Evolutionary conservation across 257 asterid species (phyloP), one percentile per base, ranked within the genome.

Genomic region (Forsythia viridissima): DNA sequence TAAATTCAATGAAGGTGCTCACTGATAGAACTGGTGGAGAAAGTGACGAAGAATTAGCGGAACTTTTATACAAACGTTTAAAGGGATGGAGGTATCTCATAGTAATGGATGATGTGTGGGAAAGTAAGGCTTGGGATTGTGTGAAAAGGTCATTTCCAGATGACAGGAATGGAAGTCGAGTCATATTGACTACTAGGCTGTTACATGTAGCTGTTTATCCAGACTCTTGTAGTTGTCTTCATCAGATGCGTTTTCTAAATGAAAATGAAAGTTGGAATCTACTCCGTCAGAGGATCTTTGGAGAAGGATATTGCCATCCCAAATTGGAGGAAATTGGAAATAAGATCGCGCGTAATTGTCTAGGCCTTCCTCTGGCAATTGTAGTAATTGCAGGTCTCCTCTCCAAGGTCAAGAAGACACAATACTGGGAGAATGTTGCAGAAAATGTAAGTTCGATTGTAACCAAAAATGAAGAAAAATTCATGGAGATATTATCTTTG

Each of bases 301-400:
- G 38, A 6, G 0, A 57, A 55, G 68, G 3, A 71, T 51, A 12
- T 24, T 81, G 79, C 71, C 79, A 81, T 52, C 77, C 38, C 37
- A 75, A 81, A 34, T 55, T 84, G 82, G 76, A 73, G 70, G 79
- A 65, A 72, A 20, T 52, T 43, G 87, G 84, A 46, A 75, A 48
- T 30, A 65, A 34, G 68, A 78, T 80, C 8, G 79, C 80, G 24
- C 78, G 67, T 74, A 84, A 59, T 57, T 84, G 87, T 30, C 36
- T 74, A 4, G 87, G 87, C n/a, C 85, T 84, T 39, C 87, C 84
- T 5, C 69, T 84, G 18, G 80, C 85, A 55, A 71, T 80, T 52
- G 76, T 75, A 10, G 82, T 84, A 16, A 71, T 84, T 44, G 79
- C 82, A 15, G 84, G 87, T 30, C 73, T 77, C 67, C 85, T 84